A percentile compares a stretch with the other conserved stretches of the same genome.
Conservation (phyloP, 2,329 filamentous ascomycete species). For the Aspergillus calidoustus region DNA sequence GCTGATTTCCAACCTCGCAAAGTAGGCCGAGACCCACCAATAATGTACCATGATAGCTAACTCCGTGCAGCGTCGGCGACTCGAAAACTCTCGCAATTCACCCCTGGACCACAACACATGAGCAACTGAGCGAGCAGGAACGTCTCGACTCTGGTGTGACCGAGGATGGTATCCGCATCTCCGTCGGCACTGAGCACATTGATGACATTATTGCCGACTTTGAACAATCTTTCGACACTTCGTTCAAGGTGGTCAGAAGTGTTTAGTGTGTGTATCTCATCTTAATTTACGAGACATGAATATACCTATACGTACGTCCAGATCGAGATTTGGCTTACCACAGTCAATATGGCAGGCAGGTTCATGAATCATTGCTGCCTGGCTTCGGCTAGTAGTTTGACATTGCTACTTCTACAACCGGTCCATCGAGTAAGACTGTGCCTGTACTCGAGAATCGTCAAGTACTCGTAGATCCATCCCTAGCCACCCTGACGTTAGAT, state of each 20-base stretch:
- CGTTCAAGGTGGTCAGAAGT: conserved; percentile 18
- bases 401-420: too few relatives aligned
- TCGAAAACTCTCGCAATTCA: conserved; percentile 94
- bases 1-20: conserved; percentile 92
- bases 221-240: conserved; percentile 80
- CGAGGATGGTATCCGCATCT: conserved; percentile 89
- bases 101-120: conserved; percentile 93
- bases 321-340: background rate
- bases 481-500: too few relatives aligned
- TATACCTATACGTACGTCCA: background rate
- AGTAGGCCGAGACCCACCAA: conserved; percentile 52
- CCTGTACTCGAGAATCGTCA: too few relatives aligned
- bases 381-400: too few relatives aligned
- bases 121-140: conserved; percentile 86
- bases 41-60: background rate
- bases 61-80: conserved; percentile 71
- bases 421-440: too few relatives aligned
- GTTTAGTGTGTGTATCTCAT: conserved; percentile 12
- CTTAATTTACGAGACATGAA: background rate
- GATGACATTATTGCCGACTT: conserved; percentile 97
- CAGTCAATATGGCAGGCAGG: too few relatives aligned
- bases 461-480: too few relatives aligned
- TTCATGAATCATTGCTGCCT: too few relatives aligned
- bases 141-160: conserved; percentile 80
- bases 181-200: conserved; percentile 93